Percentiles rank a stretch among this genome's conserved stretches.
Evolutionary conservation across 352 stramenopile genomes (phyloP).

Genomic region (Phytopythium helicoides): DNA sequence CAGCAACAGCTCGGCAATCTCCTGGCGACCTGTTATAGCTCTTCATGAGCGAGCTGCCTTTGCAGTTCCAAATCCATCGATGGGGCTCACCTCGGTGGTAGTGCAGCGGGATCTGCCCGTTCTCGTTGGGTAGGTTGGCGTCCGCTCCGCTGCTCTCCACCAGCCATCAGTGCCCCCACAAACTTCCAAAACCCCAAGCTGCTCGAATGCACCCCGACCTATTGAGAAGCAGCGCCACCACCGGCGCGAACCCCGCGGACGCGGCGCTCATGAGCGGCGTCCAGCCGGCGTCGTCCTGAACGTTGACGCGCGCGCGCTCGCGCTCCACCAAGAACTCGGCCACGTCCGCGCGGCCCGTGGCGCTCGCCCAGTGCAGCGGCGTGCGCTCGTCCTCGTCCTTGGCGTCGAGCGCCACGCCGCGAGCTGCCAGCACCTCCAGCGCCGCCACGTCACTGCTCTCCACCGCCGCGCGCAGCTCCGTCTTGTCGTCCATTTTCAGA

Average conservation of each 20-base stretch:
- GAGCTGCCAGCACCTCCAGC: conserved; percentile 29
- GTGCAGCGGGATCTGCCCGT: conserved; percentile 68
- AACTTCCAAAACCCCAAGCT: not conserved
- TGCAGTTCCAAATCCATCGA: not conserved
- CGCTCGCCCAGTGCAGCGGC: conserved; percentile 64
- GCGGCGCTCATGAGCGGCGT: conserved; percentile 75
- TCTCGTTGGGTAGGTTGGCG: conserved; percentile 67
- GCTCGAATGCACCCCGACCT: too few relatives aligned
- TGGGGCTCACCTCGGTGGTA: conserved; percentile 60
- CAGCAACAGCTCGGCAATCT: conserved; percentile 65
- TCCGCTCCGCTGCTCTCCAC: conserved; percentile 37
- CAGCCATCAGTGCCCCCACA: not conserved
- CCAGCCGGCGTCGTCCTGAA: conserved; percentile 74
- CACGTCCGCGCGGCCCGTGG: conserved; percentile 40
- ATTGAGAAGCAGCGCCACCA: conserved; percentile 54
- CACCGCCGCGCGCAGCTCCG: conserved; percentile 27
- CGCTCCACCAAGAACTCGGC: conserved; percentile 54
- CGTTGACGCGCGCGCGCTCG: conserved; percentile 38
- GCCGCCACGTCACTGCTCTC: conserved; percentile 23
- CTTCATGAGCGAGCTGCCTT: not conserved
- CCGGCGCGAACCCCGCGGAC: conserved; percentile 54
- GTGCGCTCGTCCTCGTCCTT: conserved; percentile 79
- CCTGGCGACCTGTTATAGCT: conserved; percentile 33
- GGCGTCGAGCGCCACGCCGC: conserved; percentile 27
- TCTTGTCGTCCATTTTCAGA: too few relatives aligned